phyloP scores from a whole-genome alignment of 768 basidiomycete species.

The Galerina marginata region DNA sequence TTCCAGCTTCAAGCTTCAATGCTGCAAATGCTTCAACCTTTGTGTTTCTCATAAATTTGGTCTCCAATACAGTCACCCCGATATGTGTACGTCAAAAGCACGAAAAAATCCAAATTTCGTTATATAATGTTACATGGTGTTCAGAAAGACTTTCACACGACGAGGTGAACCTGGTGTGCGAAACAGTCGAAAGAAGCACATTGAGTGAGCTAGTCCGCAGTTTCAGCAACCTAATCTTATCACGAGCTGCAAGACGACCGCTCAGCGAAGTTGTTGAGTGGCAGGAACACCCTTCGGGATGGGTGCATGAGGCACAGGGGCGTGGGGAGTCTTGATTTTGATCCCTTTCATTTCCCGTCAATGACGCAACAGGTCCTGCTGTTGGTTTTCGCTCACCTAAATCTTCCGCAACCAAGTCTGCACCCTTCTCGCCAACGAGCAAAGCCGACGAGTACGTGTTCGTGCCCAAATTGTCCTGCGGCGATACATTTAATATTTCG shows the following conservation, averaged over 20 bases:
- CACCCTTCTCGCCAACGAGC: conserved; percentile 73
- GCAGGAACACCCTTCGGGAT: conserved; percentile 55
- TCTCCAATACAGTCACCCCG: too few relatives aligned
- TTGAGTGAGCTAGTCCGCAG: too few relatives aligned
- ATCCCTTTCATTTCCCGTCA: conserved; percentile 45
- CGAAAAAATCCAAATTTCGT: conserved; percentile 9
- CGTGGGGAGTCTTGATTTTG: conserved; percentile 66
- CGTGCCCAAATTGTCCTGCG: conserved; percentile 72
- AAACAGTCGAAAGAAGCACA: too few relatives aligned
- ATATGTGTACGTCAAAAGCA: background rate
- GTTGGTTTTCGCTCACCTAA: conserved; percentile 47
- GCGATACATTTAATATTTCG: too few relatives aligned
- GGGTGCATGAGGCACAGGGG: conserved; percentile 73
- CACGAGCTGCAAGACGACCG: background rate
- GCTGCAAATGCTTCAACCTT: too few relatives aligned
- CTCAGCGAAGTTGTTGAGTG: conserved; percentile 53
- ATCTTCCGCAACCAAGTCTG: conserved; percentile 63
- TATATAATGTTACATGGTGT: conserved; percentile 6
- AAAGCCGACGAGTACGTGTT: conserved; percentile 77
- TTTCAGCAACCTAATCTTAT: too few relatives aligned
- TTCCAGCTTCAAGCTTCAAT: too few relatives aligned
- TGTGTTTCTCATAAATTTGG: too few relatives aligned
- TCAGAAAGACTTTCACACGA: background rate
- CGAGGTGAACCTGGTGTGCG: background rate
- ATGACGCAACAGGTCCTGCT: background rate